Base-by-base conservation (phyloP, 2,329 filamentous ascomycete genomes). In the Ophiostoma fasciatum region DNA sequence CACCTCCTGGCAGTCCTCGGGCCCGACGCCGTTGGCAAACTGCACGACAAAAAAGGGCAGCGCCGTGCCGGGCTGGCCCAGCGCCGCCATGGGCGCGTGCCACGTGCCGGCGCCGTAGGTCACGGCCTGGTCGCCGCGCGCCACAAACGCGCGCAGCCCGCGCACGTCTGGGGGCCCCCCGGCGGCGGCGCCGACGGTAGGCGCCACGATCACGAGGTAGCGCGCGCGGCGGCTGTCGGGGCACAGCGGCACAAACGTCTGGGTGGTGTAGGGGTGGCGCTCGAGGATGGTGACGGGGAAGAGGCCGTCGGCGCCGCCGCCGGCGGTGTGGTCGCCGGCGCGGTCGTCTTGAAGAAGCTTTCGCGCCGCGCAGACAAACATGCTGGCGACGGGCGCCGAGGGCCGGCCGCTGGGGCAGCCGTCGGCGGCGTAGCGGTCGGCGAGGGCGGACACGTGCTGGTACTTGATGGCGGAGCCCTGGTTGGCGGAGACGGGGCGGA, bases 81-180 rank as follows among this genome's bases (percentile, higher is more conserved):
- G 57, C 13, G 83, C 85, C 12, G 85, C 81, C 88, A 98, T 96
- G 1, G 90, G 90, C 42, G 88, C 85, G 62, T 98, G 90, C 73
- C 88, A 98, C 36, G 85, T 94, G 5, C 84, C 90, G 2, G 82
- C 76, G 1, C 72, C 84, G 55, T 96, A 98, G 3, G 85, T 94
- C 12, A 98, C 83, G 10, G 84, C 87, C 60, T 94, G 84, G 18
- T 69, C 66, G 3, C 74, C 77, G 33, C 67, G 71, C 2, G 82
- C 87, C 37, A 92, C 59, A 53, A 94, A 98, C 0, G 85, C 88
- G 46, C 65, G 68, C 27, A 93, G 48, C 8, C 70, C 66, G 17
- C 55, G 53, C 28, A 94, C 51, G 54, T 94, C 84, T 0, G 90
- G 88, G 14, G 83, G 54, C 53, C 56, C 42, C 48, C 42, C 46